Evolutionary conservation across 2,329 filamentous ascomycete species (phyloP).

Genomic region (Fusarium lyarnte): DNA sequence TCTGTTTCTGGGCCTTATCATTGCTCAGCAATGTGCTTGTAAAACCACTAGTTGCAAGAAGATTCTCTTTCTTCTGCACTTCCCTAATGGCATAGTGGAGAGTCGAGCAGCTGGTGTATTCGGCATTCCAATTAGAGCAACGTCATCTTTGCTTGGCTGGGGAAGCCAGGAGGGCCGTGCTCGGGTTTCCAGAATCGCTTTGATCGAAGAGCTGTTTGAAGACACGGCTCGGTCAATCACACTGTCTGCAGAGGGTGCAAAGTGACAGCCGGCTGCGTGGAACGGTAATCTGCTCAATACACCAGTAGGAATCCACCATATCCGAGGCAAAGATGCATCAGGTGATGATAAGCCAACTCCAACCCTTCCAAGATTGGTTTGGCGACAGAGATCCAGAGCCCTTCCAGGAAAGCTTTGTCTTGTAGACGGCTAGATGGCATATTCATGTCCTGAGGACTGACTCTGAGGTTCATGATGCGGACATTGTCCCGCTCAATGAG

Average conservation of each 20-base stretch:
- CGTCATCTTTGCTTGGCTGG: not conserved
- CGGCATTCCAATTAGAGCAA: not conserved
- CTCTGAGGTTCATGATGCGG: not conserved
- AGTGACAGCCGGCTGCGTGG: not conserved
- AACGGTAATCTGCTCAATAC: not conserved
- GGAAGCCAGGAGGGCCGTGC: not conserved
- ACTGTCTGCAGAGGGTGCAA: not conserved
- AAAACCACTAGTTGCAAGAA: not conserved
- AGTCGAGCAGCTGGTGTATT: not conserved
- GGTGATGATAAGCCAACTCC: not conserved
- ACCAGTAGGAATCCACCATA: not conserved
- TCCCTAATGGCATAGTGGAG: not conserved
- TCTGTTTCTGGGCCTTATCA: not conserved
- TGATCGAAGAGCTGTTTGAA: not conserved
- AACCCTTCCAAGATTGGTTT: not conserved
- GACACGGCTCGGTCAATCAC: not conserved
- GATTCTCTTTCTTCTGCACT: not conserved
- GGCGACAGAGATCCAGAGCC: not conserved
- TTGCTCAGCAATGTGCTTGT: not conserved
- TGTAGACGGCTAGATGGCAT: not conserved
- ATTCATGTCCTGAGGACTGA: not conserved
- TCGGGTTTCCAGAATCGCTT: not conserved
- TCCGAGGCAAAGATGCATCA: fast-evolving
- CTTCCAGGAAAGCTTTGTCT: not conserved
- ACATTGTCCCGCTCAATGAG: not conserved